These are phyloP conservation scores for Ananas comosus DNA, from an alignment of 176 grass and related monocot species.

Conservation along the genomic window DNA sequence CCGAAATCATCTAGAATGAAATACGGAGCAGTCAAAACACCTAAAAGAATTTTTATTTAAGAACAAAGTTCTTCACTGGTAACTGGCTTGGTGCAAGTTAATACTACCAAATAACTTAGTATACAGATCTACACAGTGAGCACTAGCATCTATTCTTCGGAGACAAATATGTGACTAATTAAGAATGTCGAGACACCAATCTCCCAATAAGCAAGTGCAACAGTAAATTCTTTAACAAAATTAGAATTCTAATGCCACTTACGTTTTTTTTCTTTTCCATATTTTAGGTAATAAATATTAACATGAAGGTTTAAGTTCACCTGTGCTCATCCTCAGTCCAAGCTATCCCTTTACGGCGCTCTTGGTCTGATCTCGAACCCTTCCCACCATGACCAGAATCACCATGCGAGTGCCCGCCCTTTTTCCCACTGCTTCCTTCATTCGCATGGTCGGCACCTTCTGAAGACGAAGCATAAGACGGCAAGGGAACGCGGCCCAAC, in stretches of 20 bases:
- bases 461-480: constrained; percentile 34
- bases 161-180: not conserved
- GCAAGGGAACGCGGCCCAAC: constrained; percentile 65
- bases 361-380: constrained; percentile 65
- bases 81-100: too few species aligned
- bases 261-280: not conserved
- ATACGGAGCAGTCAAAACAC: too few species aligned
- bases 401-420: constrained; percentile 23
- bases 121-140: too few species aligned
- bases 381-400: constrained; percentile 35
- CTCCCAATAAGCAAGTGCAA: constrained; percentile 16
- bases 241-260: not conserved
- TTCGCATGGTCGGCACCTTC: constrained; percentile 23
- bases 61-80: too few species aligned
- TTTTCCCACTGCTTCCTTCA: constrained; percentile 30
- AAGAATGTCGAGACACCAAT: not conserved
- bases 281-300: constrained; percentile 1
- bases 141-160: too few species aligned
- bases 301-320: constrained; percentile 13
- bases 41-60: too few species aligned
- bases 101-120: too few species aligned
- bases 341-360: constrained; percentile 83
- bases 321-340: constrained; percentile 99
- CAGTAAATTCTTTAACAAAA: not conserved
- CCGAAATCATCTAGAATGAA: too few species aligned